These are phyloP conservation scores for Pichia thaimueangensis DNA, from an alignment of 805 yeast genomes.

Conservation along the genomic window DNA sequence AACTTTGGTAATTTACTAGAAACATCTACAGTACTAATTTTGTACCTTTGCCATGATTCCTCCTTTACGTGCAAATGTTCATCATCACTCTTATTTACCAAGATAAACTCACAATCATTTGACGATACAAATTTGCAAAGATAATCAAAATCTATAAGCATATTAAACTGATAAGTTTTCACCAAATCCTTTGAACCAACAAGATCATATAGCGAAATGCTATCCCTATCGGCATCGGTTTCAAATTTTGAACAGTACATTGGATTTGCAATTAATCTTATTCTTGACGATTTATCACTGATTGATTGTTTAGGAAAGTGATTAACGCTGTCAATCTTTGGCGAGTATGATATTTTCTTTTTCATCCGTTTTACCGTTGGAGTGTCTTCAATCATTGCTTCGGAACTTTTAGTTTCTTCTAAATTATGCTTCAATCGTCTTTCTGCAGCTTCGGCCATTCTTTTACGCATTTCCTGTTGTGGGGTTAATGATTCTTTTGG, in stretches of 20 bases:
- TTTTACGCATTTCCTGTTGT: constrained; percentile 14
- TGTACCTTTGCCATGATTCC: constrained; percentile 15
- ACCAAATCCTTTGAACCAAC: constrained; percentile 21
- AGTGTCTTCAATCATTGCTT: neutral
- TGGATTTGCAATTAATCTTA: constrained; percentile 22
- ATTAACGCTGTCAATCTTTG: neutral
- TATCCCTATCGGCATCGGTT: constrained; percentile 21
- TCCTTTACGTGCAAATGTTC: constrained; percentile 31
- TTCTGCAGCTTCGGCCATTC: constrained; percentile 23
- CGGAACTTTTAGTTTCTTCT: neutral
- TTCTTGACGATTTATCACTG: constrained; percentile 18
- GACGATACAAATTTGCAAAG: constrained; percentile 20
- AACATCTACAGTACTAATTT: constrained; percentile 26
- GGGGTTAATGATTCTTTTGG: constrained; percentile 5
- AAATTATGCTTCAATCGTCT: constrained; percentile 11
- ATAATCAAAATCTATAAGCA: constrained; percentile 26
- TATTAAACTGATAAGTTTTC: constrained; percentile 29
- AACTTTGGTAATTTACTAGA: constrained; percentile 24
- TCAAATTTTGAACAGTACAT: constrained; percentile 19
- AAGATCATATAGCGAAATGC: constrained; percentile 24
- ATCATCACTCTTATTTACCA: constrained; percentile 30
- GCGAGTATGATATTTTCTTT: neutral
- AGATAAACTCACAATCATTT: constrained; percentile 16
- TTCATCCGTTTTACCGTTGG: neutral
- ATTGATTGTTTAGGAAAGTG: neutral